These are phyloP conservation scores for Torrubiellomyces zombiae DNA, from an alignment of 2,329 filamentous ascomycete species.

Conservation along the genomic window DNA sequence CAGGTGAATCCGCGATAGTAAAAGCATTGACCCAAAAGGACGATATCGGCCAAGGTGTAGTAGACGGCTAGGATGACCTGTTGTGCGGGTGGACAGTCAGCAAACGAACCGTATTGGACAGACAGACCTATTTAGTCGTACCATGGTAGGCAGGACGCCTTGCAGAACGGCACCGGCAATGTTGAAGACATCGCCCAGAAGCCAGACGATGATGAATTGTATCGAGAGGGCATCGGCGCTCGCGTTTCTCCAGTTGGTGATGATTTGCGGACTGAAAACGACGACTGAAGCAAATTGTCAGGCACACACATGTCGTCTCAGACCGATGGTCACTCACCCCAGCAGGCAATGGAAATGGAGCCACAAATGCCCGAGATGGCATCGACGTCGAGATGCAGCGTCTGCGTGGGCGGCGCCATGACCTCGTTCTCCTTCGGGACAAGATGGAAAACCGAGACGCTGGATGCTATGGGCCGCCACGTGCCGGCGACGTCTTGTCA, in stretches of 20 bases:
- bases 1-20: slow-evolving; percentile 81
- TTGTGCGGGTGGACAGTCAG: neutral
- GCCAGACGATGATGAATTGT: slow-evolving; percentile 85
- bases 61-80: slow-evolving; percentile 81
- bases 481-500: too few species aligned
- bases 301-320: neutral
- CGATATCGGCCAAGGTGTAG: slow-evolving; percentile 82
- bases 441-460: too few species aligned
- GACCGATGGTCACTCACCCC: slow-evolving; percentile 31
- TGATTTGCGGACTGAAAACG: slow-evolving; percentile 92
- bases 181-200: slow-evolving; percentile 90
- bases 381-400: slow-evolving; percentile 66
- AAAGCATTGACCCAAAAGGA: slow-evolving; percentile 78
- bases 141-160: slow-evolving; percentile 85
- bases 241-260: slow-evolving; percentile 76
- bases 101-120: too few species aligned
- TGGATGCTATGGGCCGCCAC: too few species aligned
- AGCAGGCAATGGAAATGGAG: slow-evolving; percentile 91
- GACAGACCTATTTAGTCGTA: too few species aligned
- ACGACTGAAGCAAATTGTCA: slow-evolving; percentile 38
- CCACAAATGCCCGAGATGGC: slow-evolving; percentile 87
- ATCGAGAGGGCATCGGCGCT: slow-evolving; percentile 81
- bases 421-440: too few species aligned
- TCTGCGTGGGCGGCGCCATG: slow-evolving; percentile 38
- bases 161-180: slow-evolving; percentile 85